Evolutionary conservation across 164 flowering plant genomes (phyloP).

Genomic region (Vitis labrusca): DNA sequence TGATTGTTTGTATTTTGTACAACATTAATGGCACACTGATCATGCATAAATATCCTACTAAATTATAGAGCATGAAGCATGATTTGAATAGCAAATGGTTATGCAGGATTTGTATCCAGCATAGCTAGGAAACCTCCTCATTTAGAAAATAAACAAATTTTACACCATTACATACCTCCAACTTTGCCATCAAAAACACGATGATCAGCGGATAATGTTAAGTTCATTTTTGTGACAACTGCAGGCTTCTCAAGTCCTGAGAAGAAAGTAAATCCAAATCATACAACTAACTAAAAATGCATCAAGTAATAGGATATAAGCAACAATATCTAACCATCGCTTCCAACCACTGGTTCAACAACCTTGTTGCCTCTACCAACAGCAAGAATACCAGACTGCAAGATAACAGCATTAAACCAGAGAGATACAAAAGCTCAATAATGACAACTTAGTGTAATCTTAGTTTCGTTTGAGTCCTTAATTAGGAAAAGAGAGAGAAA

Average conservation of each 20-base stretch:
- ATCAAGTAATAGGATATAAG: not conserved
- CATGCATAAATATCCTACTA: not conserved
- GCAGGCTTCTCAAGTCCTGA: conserved; percentile 77
- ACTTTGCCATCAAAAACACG: conserved; percentile 92
- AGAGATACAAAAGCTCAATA: not conserved
- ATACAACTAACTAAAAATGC: not conserved
- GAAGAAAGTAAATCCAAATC: not conserved
- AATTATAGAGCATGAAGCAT: not conserved
- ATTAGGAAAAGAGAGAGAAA: conserved; percentile 20
- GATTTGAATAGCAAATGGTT: not conserved
- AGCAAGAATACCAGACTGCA: conserved; percentile 94
- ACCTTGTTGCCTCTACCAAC: conserved; percentile 94
- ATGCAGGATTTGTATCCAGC: not conserved
- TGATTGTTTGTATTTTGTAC: not conserved
- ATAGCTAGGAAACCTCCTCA: not conserved
- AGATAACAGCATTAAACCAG: conserved; percentile 3
- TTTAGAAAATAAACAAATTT: not conserved
- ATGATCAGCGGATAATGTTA: conserved; percentile 92
- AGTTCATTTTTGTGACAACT: conserved; percentile 73
- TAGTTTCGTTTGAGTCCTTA: not conserved
- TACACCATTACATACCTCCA: conserved; percentile 55
- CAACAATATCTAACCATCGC: conserved; percentile 57
- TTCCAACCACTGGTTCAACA: conserved; percentile 67
- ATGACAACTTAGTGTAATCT: not conserved
- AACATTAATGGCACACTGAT: not conserved